Conservation (phyloP, 2,329 filamentous ascomycete species). For the Atkinsonella texensis region DNA sequence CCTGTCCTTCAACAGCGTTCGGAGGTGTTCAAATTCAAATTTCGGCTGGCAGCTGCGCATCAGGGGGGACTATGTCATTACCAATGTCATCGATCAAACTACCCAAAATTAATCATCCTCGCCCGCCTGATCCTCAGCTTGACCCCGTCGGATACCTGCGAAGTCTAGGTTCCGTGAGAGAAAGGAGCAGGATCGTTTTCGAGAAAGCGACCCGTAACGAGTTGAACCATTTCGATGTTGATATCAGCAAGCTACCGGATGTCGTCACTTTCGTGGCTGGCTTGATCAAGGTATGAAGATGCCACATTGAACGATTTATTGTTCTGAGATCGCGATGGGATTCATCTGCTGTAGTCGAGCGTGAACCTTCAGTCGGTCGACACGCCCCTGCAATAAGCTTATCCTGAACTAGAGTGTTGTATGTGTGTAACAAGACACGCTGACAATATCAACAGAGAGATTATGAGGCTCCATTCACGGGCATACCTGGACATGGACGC, state of each 20-base stretch:
- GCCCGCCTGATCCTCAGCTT: constrained; percentile 73
- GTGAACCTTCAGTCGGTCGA: not conserved
- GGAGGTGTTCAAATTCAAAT: constrained; percentile 36
- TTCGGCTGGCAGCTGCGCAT: constrained; percentile 34
- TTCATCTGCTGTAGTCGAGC: not conserved
- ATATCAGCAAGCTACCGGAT: constrained; percentile 71
- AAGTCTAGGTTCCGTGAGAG: constrained; percentile 78
- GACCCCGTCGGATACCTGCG: constrained; percentile 85
- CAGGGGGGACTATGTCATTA: constrained; percentile 35
- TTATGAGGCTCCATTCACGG: constrained; percentile 41
- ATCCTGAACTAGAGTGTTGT: not conserved
- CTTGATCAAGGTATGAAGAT: constrained; percentile 70
- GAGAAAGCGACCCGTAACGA: constrained; percentile 67
- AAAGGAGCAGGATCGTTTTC: constrained; percentile 61
- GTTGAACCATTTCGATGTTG: constrained; percentile 78
- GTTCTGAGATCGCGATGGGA: not conserved
- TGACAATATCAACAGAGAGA: constrained; percentile 29
- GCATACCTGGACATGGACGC: constrained; percentile 75
- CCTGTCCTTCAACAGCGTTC: constrained; percentile 38
- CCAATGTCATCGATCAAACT: constrained; percentile 43
- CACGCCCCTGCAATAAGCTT: not conserved
- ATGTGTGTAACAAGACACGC: not conserved
- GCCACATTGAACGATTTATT: not conserved
- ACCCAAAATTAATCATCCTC: constrained; percentile 69
- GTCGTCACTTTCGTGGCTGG: constrained; percentile 81